phyloP scores from a whole-genome alignment of 2,329 filamentous ascomycete genomes.

The Aspergillus neotritici region DNA sequence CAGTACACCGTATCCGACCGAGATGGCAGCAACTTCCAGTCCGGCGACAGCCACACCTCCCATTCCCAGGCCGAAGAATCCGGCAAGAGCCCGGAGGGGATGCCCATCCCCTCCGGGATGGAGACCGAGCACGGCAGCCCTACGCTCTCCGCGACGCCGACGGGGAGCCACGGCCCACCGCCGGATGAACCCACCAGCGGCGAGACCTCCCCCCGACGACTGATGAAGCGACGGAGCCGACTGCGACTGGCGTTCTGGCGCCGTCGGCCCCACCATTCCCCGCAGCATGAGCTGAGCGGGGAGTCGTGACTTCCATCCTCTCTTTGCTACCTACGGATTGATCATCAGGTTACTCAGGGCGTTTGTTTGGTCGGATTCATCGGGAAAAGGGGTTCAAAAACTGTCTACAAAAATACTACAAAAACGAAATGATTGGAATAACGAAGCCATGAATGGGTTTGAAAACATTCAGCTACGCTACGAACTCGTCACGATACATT shows the following conservation, averaged over 20 bases:
- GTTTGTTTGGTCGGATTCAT: no score
- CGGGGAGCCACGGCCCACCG: slow-evolving; percentile 19
- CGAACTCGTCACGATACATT: no score
- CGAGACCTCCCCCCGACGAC: slow-evolving; percentile 17
- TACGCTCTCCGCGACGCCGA: slow-evolving; percentile 23
- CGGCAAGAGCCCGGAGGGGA: slow-evolving; percentile 15
- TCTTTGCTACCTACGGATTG: no score
- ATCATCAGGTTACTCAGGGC: no score
- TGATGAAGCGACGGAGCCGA: slow-evolving; percentile 35
- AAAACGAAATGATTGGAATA: no score
- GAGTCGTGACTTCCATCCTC: slow-evolving; percentile 22
- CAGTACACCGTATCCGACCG: slow-evolving; percentile 16
- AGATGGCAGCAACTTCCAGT: slow-evolving; percentile 16
- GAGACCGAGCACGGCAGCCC: slow-evolving; percentile 23
- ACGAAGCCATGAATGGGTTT: no score
- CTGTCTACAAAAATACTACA: no score
- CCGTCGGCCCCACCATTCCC: slow-evolving; percentile 26
- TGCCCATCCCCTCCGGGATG: slow-evolving; percentile 11
- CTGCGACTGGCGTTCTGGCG: slow-evolving; percentile 40
- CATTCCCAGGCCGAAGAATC: slow-evolving; percentile 21
- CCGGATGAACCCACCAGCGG: slow-evolving; percentile 18
- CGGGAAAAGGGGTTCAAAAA: no score
- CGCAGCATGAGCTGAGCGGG: slow-evolving; percentile 28
- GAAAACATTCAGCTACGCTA: no score
- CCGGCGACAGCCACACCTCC: slow-evolving; percentile 22